These are phyloP conservation scores for Murraya koenigii DNA, from an alignment of 345 rosid species.

Conservation along the genomic window DNA sequence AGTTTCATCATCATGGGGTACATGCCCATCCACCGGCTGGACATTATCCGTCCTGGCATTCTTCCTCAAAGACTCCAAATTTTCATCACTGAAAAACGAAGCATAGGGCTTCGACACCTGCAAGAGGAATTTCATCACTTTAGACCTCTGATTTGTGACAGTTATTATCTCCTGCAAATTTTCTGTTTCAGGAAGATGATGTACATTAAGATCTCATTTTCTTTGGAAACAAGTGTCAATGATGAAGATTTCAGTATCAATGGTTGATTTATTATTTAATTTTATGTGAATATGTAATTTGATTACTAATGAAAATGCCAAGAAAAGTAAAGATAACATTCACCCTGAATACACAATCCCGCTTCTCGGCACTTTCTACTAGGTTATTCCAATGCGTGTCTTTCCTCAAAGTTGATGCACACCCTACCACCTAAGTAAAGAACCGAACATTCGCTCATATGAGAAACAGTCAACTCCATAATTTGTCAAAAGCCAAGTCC, in stretches of 20 bases:
- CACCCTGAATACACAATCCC: slow-evolving; percentile 66
- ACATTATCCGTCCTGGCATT: slow-evolving; percentile 9
- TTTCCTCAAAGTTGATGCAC: slow-evolving; percentile 62
- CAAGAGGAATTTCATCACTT: slow-evolving; percentile 18
- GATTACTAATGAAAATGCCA: background rate
- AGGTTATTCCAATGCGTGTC: slow-evolving; percentile 85
- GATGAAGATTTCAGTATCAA: background rate
- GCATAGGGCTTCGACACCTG: slow-evolving; percentile 80
- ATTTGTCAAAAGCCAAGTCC: background rate
- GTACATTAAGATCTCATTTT: background rate
- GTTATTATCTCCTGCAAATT: background rate
- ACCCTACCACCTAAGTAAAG: slow-evolving; percentile 75
- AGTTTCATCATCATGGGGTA: slow-evolving; percentile 23
- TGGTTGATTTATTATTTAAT: background rate
- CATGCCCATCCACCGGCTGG: slow-evolving; percentile 25
- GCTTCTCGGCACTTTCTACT: slow-evolving; percentile 68
- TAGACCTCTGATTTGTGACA: background rate
- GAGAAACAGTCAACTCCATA: background rate
- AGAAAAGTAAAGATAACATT: background rate
- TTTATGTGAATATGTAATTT: background rate
- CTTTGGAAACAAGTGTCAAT: background rate
- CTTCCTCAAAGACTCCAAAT: slow-evolving; percentile 47
- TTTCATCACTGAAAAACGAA: slow-evolving; percentile 59
- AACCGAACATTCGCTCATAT: slow-evolving; percentile 4
- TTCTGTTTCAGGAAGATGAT: background rate